Evolutionary conservation across 2,329 filamentous ascomycete species (phyloP), one percentile per base, ranked within the genome.

Genomic region (Penicillium sp.): DNA sequence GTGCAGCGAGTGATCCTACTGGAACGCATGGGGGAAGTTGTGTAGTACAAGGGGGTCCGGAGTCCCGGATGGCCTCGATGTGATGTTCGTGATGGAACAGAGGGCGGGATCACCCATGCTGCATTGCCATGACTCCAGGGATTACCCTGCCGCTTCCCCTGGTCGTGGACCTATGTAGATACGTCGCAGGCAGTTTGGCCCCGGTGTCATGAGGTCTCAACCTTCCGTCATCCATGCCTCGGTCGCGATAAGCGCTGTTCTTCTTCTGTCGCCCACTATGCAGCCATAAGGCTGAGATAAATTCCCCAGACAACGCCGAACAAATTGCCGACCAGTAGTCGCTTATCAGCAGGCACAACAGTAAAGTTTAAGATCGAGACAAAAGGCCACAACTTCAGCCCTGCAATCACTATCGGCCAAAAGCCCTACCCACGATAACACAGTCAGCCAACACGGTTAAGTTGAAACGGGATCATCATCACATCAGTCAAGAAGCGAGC

Each of bases 361-460:
- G 75, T 75, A 63, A 79, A 79, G 63, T 74, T 75, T 38, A 79
- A 60, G 19, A 78, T 57, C 19, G 77, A 78, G 9, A 79, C 76
- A 55, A 78, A 61, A 1, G 76, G 77, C 77, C 77, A 79, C 15
- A 79, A 61, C 58, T 78, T 78, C 65, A 78, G 72, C 3, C 76
- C 74, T 7, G 72, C 76, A n/a, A 71, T 65, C 67, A 77, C 72
- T 46, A 79, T 70, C 0, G 74, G 73, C 64, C 70, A 70, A 55
- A 77, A 75, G 54, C 79, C 75, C 75, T 78, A 51, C 47, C 15
- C 35, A 15, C 17, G 35, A 6, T 38, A 7, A 29, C 45, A 23
- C 56, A 57, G 55, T 31, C 23, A 57, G 49, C 19, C 26, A 21
- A 26, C 46, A 23, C 21, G 7, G 30, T 8, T 17, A 23, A 44